Base-by-base conservation (phyloP, 108 stramenopile species). In the Phaeodactylum tricornutum region DNA sequence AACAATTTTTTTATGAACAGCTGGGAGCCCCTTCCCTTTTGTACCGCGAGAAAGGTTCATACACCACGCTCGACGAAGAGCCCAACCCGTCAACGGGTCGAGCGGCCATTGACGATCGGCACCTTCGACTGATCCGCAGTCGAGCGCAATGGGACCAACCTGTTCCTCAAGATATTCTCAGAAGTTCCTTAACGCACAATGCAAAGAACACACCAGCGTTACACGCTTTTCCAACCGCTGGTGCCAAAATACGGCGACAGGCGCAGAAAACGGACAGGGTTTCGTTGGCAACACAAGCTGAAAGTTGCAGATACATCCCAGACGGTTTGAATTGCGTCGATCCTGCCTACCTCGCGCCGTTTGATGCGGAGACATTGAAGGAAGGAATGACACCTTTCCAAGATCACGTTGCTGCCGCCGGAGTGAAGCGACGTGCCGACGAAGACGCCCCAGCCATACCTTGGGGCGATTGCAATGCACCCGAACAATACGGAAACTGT, bases 401-500 rank as follows among this genome's bases (percentile, higher is more conserved):
- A 8, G 33, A 34, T 34, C n/a, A 43, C 15, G 14, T 7, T 43
- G 7, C 7, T 15, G 14, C 15, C 15, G 8, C 30, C 30, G 15
- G 31, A 32, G 3, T 15, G 16, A 3, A 17, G 22, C 15, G 20
- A 33, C 2, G 16, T 20, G 15, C 3, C 6, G 48, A 9, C 22
- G 31, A 49, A 17, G 17, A 7, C 6, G 15, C 5, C 4, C n/a
- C 27, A 20, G 2, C 19, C 19, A 15, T 34, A 19, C 29, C 22
- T 4, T 12, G 0, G n/a, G n/a, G 14, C 39, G 21, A 43, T 20
- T 35, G 51, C 29, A 32, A 69, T 45, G 20, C 55, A 52, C 52
- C 72, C 43, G 17, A 40, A 37, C 38, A 14, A 1, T 69, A 63
- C 60, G 86, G 81, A 44, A 87, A 87, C 41, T 74, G 77, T 40